Base-by-base conservation (phyloP, 2,329 filamentous ascomycete species). In the Stenocarpella maydis region DNA sequence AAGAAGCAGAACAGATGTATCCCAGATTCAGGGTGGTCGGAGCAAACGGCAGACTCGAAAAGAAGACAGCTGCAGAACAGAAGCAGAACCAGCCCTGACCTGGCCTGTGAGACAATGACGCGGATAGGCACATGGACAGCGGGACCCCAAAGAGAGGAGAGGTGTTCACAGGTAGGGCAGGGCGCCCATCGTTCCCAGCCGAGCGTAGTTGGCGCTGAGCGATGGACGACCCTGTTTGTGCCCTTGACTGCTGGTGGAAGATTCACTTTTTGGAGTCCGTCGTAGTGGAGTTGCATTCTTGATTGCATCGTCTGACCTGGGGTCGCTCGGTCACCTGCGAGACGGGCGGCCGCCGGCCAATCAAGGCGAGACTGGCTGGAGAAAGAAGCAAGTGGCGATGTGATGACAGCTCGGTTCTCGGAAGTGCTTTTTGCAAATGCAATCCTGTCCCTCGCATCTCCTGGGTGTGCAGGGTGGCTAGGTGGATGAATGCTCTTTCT, bases 31-130 rank as follows among this genome's bases (percentile, higher is more conserved):
- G 39, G 43, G 21, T 10, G 43, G 50, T 49, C 21, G 37, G 43
- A 65, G 41, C 31, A 49, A 41, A 50, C n/a, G 34, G 21, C 26
- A 60, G 37, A 68, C 52, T 21, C 17, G 19, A 19, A 15, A 28
- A 17, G 53, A 31, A 53, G 12, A 43, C 39, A 21, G 53, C 7
- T 34, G 31, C 34, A 34, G 26, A n/a, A 47, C 45, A 55, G 53
- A 39, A 39, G 53, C 53, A 60, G 31, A 47, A 14, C 19, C 60
- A 26, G 50, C 64, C 47, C 19, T 53, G 43, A 49, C 17, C 34
- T 31, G 52, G 55, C 49, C 19, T 69, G 60, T 69, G 67, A 71
- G 63, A 71, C 67, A 71, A 37, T 60, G 68, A 54, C 45, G 68
- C 68, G 54, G 63, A 21, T 50, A 69, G 19, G 47, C 10, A 41